Evolutionary conservation across 2,329 filamentous ascomycete species (phyloP).

Genomic region (Didymellaceae sp.): DNA sequence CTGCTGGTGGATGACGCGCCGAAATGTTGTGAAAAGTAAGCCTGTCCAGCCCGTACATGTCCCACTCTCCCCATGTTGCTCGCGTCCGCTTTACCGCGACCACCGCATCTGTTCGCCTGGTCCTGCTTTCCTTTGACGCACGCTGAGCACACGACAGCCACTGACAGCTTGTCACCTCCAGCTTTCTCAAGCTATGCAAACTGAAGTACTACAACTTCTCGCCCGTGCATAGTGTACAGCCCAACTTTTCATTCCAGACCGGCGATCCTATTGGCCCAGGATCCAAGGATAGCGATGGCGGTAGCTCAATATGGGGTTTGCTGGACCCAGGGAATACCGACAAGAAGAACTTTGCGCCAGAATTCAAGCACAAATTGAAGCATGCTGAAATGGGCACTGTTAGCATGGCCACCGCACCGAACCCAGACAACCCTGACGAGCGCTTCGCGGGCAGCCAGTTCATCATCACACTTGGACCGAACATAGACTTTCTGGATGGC

Average conservation of each 20-base stretch:
- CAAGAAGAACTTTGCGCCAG: conserved; percentile 80
- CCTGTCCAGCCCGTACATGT: conserved; percentile 34
- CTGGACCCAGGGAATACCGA: conserved; percentile 66
- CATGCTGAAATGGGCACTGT: conserved; percentile 90
- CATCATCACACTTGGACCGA: conserved; percentile 86
- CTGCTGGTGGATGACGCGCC: conserved; percentile 87
- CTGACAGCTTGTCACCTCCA: conserved; percentile 61
- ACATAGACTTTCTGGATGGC: conserved; percentile 88
- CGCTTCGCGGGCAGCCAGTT: conserved; percentile 91
- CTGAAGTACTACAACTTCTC: conserved; percentile 99
- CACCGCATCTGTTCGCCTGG: conserved; percentile 28
- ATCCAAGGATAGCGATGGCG: conserved; percentile 85
- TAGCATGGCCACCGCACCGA: conserved; percentile 93
- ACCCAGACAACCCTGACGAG: conserved; percentile 76
- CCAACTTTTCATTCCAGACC: conserved; percentile 94
- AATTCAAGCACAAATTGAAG: conserved; percentile 85
- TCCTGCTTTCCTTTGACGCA: conserved; percentile 43
- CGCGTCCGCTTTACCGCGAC: conserved; percentile 28
- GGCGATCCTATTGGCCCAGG: conserved; percentile 91
- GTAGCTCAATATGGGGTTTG: conserved; percentile 89
- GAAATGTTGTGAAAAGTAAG: conserved; percentile 93
- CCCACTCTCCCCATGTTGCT: conserved; percentile 10
- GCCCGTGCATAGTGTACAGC: conserved; percentile 89
- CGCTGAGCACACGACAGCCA: conserved; percentile 60
- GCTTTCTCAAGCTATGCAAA: conserved; percentile 98